Conservation (phyloP, 1,284 basidiomycete genomes). For the Pseudozyma hubeiensis region DNA sequence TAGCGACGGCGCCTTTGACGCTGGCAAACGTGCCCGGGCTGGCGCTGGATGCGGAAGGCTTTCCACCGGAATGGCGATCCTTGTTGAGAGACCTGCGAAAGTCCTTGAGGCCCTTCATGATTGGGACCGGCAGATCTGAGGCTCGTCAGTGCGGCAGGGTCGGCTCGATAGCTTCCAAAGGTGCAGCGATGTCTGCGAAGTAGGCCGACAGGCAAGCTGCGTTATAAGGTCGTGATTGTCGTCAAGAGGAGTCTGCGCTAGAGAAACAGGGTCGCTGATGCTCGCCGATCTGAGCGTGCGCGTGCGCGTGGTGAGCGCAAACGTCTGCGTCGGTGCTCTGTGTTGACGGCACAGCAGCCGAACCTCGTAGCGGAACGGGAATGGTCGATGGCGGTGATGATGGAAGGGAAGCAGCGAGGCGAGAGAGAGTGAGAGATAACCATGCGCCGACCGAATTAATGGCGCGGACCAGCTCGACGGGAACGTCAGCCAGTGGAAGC, state of each 20-base stretch:
- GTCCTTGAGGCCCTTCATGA: conserved; percentile 66
- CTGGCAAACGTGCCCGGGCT: conserved; percentile 41
- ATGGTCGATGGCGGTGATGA: background rate
- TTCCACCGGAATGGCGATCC: conserved; percentile 55
- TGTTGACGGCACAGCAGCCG: no score
- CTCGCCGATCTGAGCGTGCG: background rate
- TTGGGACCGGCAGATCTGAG: background rate
- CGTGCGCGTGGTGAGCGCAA: no score
- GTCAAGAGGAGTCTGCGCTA: conserved; percentile 1
- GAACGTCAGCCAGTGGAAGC: conserved; percentile 1
- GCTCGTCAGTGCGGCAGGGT: background rate
- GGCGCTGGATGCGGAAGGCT: conserved; percentile 23
- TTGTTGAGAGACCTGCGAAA: conserved; percentile 64
- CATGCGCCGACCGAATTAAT: no score
- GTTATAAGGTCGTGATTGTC: conserved; percentile 14
- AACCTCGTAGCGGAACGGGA: background rate
- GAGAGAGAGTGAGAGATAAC: no score
- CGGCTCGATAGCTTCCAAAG: background rate
- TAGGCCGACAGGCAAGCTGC: background rate
- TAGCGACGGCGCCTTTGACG: conserved; percentile 53
- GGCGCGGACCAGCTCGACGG: background rate
- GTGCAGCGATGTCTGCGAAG: background rate
- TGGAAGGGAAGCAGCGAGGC: background rate
- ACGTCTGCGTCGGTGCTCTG: no score
- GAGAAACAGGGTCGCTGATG: no score